Evolutionary conservation across 768 basidiomycete species (phyloP).

Genomic region (Hydnomerulius pinastri): DNA sequence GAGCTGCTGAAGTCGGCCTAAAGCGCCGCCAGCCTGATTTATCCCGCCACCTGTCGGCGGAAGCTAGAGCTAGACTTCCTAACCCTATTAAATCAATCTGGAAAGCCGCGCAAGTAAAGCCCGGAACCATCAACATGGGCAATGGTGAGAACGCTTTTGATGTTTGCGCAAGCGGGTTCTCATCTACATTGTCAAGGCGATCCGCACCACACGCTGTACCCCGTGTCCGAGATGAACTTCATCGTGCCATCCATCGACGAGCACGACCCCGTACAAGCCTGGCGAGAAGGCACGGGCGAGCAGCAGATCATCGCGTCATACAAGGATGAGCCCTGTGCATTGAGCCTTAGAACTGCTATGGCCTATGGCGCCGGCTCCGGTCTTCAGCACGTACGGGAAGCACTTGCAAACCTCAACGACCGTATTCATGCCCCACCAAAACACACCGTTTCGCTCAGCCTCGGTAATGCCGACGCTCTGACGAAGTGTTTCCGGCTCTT

Average conservation of each 20-base stretch:
- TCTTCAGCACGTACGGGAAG: conserved; percentile 32
- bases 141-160: conserved; percentile 24
- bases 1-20: conserved; percentile 8
- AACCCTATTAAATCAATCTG: conserved; percentile 41
- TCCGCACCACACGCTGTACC: conserved; percentile 36
- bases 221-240: conserved; percentile 35
- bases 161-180: neutral
- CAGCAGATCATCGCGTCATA: conserved; percentile 29
- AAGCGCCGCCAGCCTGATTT: conserved; percentile 33
- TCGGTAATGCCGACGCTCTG: conserved; percentile 44
- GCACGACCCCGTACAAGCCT: conserved; percentile 31
- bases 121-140: conserved; percentile 39
- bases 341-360: conserved; percentile 36
- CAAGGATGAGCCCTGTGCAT: conserved; percentile 28
- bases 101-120: conserved; percentile 36
- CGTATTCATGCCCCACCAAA: conserved; percentile 36
- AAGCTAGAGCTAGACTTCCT: conserved; percentile 34
- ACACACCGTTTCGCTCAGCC: conserved; percentile 36
- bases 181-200: conserved; percentile 27
- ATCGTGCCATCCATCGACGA: conserved; percentile 33
- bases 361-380: conserved; percentile 43
- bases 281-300: conserved; percentile 29
- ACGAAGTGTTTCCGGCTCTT: conserved; percentile 44
- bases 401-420: conserved; percentile 36
- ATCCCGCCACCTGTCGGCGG: conserved; percentile 36